Percentiles rank a stretch among this genome's conserved stretches.
Evolutionary conservation across 2,329 filamentous ascomycete species (phyloP).

Genomic region (Macrophomina pseudophaseolina): DNA sequence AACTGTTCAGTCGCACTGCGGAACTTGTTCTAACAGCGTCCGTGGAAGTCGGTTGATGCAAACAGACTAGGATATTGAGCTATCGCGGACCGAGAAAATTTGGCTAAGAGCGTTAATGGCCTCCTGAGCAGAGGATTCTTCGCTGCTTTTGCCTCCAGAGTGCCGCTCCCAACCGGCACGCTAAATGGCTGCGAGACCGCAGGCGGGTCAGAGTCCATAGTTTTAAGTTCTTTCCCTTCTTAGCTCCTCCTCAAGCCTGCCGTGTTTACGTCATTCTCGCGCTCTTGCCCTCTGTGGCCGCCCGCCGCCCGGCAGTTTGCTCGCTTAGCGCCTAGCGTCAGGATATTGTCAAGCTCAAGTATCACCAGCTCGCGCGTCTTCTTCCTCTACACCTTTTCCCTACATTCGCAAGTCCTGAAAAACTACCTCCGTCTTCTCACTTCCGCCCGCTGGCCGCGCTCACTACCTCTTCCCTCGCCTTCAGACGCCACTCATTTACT

Average conservation of each 20-base stretch:
- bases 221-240: conserved; percentile 1
- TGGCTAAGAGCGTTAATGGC: no score
- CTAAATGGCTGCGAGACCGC: neutral
- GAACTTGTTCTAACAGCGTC: no score
- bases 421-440: neutral
- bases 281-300: neutral
- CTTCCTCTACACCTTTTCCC: conserved; percentile 3
- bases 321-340: conserved; percentile 5
- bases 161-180: conserved; percentile 12
- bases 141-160: neutral
- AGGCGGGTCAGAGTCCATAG: neutral
- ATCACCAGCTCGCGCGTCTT: neutral
- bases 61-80: no score
- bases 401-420: neutral
- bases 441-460: neutral
- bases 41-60: no score
- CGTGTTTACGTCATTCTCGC: neutral
- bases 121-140: no score
- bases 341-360: neutral
- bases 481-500: neutral
- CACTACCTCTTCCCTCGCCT: neutral
- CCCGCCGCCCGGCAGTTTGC: neutral
- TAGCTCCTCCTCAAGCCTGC: neutral
- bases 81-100: no score
- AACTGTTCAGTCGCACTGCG: no score